phyloP scores from a whole-genome alignment of 2,329 filamentous ascomycete species.

The Westerdykella aurantiaca region DNA sequence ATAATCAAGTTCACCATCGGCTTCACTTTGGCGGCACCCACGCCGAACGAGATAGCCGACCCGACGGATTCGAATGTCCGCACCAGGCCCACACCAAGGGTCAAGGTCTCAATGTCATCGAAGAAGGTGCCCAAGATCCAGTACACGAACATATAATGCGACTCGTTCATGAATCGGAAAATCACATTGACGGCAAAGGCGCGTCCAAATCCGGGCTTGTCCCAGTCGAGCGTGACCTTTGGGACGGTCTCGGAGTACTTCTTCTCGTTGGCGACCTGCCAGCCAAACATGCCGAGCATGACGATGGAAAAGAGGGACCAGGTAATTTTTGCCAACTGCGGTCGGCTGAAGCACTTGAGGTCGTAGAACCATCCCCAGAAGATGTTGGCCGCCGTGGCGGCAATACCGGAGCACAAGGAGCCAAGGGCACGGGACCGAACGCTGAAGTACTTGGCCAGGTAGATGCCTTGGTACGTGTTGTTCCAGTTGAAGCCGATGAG shows the following conservation, averaged over 20 bases:
- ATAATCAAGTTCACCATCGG: slow-evolving; percentile 48
- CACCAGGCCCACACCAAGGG: slow-evolving; percentile 45
- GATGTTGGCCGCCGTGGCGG: slow-evolving; percentile 43
- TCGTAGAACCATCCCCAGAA: slow-evolving; percentile 50
- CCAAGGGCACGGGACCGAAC: slow-evolving; percentile 46
- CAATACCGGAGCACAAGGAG: slow-evolving; percentile 43
- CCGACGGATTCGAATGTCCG: slow-evolving; percentile 48
- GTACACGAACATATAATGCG: slow-evolving; percentile 48
- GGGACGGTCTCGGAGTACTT: slow-evolving; percentile 39
- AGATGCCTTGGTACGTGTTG: slow-evolving; percentile 48
- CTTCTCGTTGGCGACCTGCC: slow-evolving; percentile 47
- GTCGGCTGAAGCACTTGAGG: slow-evolving; percentile 39
- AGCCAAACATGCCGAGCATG: slow-evolving; percentile 44
- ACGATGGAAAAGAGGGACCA: slow-evolving; percentile 40
- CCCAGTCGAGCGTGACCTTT: slow-evolving; percentile 44
- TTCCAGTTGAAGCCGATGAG: slow-evolving; percentile 50
- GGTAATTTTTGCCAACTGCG: slow-evolving; percentile 38
- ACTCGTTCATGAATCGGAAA: slow-evolving; percentile 50
- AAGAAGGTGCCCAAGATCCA: slow-evolving; percentile 50
- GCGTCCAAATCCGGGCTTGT: slow-evolving; percentile 40
- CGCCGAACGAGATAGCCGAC: slow-evolving; percentile 44
- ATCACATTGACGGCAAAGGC: slow-evolving; percentile 47
- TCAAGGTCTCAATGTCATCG: slow-evolving; percentile 48
- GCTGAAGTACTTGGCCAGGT: slow-evolving; percentile 50
- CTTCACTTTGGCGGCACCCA: slow-evolving; percentile 43